phyloP scores from a whole-genome alignment of 1,284 basidiomycete genomes.

The Irpex sp. region DNA sequence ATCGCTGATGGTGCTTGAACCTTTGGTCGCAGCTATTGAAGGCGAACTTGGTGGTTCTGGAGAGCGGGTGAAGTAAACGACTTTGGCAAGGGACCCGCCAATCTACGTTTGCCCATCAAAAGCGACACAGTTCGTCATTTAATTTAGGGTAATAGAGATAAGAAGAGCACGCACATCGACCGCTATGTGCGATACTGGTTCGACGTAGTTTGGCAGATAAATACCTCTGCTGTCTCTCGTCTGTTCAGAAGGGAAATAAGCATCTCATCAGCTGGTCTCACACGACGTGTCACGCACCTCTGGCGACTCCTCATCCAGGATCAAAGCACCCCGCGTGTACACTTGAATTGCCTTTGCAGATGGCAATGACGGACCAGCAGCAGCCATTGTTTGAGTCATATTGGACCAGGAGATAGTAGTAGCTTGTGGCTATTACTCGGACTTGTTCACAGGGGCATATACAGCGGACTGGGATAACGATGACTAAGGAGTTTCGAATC shows the following conservation, averaged over 20 bases:
- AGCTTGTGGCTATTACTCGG: no score
- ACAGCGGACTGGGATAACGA: no score
- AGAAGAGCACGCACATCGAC: constrained; percentile 74
- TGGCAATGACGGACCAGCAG: constrained; percentile 48
- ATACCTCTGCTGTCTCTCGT: constrained; percentile 92
- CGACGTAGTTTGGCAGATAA: constrained; percentile 93
- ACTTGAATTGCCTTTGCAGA: constrained; percentile 77
- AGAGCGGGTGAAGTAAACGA: constrained; percentile 97
- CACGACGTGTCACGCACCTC: constrained; percentile 53
- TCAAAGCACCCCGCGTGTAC: constrained; percentile 85
- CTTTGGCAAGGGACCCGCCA: constrained; percentile 96
- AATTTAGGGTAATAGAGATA: neutral
- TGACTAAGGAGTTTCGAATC: no score
- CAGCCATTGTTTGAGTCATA: no score
- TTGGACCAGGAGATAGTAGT: no score
- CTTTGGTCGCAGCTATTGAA: constrained; percentile 55
- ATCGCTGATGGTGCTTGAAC: constrained; percentile 43
- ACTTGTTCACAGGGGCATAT: no score
- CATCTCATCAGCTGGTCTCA: neutral
- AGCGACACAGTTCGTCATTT: neutral
- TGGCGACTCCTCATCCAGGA: constrained; percentile 88
- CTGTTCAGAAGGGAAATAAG: constrained; percentile 34
- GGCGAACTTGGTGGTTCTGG: constrained; percentile 74
- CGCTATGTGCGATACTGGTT: constrained; percentile 94
- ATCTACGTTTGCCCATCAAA: constrained; percentile 49